Percentiles rank a stretch among this genome's conserved stretches.
These are phyloP conservation scores for Truncatella angustata DNA, from an alignment of 2,329 filamentous ascomycete genomes.

Conservation along the genomic window DNA sequence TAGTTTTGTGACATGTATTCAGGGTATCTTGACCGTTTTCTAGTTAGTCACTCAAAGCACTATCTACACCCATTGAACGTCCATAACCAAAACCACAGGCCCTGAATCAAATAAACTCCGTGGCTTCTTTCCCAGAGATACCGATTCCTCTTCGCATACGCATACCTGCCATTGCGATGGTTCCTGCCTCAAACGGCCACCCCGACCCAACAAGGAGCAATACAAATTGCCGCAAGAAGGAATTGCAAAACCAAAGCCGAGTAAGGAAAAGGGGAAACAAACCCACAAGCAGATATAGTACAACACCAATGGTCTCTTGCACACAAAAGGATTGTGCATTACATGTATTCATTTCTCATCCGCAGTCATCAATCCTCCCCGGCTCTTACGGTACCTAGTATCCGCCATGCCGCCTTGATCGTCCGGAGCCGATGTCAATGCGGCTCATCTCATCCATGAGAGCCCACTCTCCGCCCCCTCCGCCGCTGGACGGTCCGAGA, in stretches of 20 bases:
- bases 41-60: neutral
- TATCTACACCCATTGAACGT: neutral
- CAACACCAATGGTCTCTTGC: neutral
- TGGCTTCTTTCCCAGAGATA: neutral
- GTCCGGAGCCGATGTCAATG: constrained; percentile 63
- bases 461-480: constrained; percentile 50
- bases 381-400: constrained; percentile 18
- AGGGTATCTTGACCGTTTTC: neutral
- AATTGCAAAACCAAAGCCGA: too few species aligned
- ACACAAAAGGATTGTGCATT: neutral
- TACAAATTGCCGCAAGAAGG: too few species aligned
- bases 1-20: too few species aligned
- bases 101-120: neutral
- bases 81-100: neutral
- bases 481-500: constrained; percentile 29
- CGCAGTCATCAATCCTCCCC: neutral
- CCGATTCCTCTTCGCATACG: too few species aligned
- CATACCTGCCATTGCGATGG: too few species aligned
- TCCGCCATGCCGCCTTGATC: constrained; percentile 47
- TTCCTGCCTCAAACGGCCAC: too few species aligned
- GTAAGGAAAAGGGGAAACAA: neutral
- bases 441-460: constrained; percentile 70
- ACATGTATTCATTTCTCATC: neutral
- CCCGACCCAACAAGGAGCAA: too few species aligned
- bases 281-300: neutral